Base-by-base conservation (phyloP, 176 grass and related monocot species). In the Triticum turgidum region DNA sequence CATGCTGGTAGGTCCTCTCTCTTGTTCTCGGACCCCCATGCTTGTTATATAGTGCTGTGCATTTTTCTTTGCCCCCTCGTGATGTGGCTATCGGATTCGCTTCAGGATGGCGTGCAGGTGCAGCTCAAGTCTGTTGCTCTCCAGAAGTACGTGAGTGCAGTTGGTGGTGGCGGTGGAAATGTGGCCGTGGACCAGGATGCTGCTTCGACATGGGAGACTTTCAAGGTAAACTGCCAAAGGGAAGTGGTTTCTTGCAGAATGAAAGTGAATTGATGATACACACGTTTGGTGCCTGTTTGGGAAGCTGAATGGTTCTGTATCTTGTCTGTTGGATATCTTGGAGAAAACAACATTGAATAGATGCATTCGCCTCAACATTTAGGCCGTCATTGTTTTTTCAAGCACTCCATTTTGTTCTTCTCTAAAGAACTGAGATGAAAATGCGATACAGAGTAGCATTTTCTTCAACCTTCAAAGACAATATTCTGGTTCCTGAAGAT, bases 201-300 rank as follows among this genome's bases (percentile, higher is more conserved):
- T 12, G 92, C 89, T 76, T 91, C 93, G 7, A 72, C 91, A 37
- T 98, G 93, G 95, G 95, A 95, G 81, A 98, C 93, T 52, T 95
- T 98, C 77, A 98, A 87, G 93, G 95, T 98, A 14, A 77, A 39
- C 17, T 63, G 7, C 38, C 24, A 69, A 34, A 10, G 25, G 5
- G 11, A 80, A 74, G 4, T 61, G 8, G 11, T 6, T 27, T 47
- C 6, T 15, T 47, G 6, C 41, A 73, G 10, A 73, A 25, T 6
- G 7, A 59, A 80, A 58, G 8, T 45, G 22, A 59, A 84, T 35
- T 27, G 38, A 21, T n/a, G 41, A 45, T 66, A 52, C 15, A 41
- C 3, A 17, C 54, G 38, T 76, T 66, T 79, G 22, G 15, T 30
- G 49, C 64, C 6, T 30, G 59, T 11, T 42, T 41, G 15, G 47